Conservation (phyloP, 2,329 filamentous ascomycete genomes). For the Colletotrichum abscissum region DNA sequence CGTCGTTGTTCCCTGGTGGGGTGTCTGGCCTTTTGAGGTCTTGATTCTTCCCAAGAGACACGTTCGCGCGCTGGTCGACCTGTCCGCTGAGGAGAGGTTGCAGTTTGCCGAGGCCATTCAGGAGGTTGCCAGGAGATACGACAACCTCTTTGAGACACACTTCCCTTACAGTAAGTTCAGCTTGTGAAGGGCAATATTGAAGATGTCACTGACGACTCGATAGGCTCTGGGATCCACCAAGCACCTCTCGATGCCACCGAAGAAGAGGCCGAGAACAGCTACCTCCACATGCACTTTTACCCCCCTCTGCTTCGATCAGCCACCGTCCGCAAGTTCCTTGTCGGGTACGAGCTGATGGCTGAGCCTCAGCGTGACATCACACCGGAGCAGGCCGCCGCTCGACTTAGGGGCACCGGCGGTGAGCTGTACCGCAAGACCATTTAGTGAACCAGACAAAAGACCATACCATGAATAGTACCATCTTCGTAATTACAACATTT, state of each 20-base stretch:
- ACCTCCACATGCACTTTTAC: slow-evolving; percentile 98
- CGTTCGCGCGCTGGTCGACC: slow-evolving; percentile 85
- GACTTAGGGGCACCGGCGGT: slow-evolving; percentile 80
- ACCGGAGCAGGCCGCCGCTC: slow-evolving; percentile 89
- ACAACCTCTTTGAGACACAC: slow-evolving; percentile 95
- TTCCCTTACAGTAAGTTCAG: slow-evolving; percentile 86
- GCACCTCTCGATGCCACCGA: slow-evolving; percentile 84
- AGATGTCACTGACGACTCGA: slow-evolving; percentile 36
- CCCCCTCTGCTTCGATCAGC: slow-evolving; percentile 92
- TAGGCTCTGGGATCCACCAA: slow-evolving; percentile 93
- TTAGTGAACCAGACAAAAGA: slow-evolving; percentile 26
- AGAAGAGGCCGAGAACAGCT: slow-evolving; percentile 87
- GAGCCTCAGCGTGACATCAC: slow-evolving; percentile 99
- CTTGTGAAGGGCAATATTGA: neutral
- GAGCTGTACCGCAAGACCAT: slow-evolving; percentile 83
- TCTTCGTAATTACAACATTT: neutral
- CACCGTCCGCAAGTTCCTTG: slow-evolving; percentile 94
- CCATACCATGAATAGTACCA: neutral
- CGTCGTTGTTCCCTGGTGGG: slow-evolving; percentile 97
- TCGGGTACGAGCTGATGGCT: slow-evolving; percentile 95
- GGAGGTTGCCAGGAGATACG: slow-evolving; percentile 90
- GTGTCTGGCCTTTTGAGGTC: slow-evolving; percentile 95
- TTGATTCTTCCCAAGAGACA: slow-evolving; percentile 89
- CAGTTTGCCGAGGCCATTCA: slow-evolving; percentile 86
- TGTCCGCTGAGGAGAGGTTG: slow-evolving; percentile 76